Evolutionary conservation across 1,284 basidiomycete genomes (phyloP), one percentile per base, ranked within the genome.

Genomic region (Heimioporus retisporus): DNA sequence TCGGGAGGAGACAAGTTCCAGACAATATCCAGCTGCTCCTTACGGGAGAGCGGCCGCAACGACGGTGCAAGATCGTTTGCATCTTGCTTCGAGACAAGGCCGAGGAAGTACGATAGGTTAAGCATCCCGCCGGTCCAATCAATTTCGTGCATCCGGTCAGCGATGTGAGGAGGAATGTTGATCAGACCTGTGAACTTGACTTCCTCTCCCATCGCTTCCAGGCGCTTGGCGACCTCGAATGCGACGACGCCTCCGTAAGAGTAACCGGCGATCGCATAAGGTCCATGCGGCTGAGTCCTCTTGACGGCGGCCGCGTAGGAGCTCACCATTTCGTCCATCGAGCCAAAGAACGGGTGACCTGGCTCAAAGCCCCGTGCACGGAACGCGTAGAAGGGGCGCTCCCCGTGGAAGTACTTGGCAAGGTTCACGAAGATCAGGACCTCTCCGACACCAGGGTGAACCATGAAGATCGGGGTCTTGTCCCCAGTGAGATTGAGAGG

Each of bases 181-280:
- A 84, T 74, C 6, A 84, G 74, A 57, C 84, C 83, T 2, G 81
- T 73, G 72, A 82, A 85, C 16, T 77, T 76, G 40, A 85, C 82
- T 44, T 74, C 71, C 18, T 80, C 80, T 2, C 82, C 80, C 66
- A 73, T 74, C 1, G 70, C 70, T 68, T 81, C 80, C 42, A 87
- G 77, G 31, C 72, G 71, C 69, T 84, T 84, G 19, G 79, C 80
- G 18, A 86, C 78, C 68, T 87, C 84, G 63, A 83, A 86, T 13
- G 83, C 84, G 4, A 84, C 79, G 43, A 82, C 82, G 54, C 85
- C 85, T 48, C 85, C 85, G 59, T 83, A 86, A 42, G 82, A 83
- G 79, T 86, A 86, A 14, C 85, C 85, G 1, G 81, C 84, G 31
- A 86, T 72, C 54, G 81, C 79, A 63, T 83, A 86, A 1, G 85